phyloP scores from a whole-genome alignment of 2,329 filamentous ascomycete genomes.

The Fusarium domesticum region DNA sequence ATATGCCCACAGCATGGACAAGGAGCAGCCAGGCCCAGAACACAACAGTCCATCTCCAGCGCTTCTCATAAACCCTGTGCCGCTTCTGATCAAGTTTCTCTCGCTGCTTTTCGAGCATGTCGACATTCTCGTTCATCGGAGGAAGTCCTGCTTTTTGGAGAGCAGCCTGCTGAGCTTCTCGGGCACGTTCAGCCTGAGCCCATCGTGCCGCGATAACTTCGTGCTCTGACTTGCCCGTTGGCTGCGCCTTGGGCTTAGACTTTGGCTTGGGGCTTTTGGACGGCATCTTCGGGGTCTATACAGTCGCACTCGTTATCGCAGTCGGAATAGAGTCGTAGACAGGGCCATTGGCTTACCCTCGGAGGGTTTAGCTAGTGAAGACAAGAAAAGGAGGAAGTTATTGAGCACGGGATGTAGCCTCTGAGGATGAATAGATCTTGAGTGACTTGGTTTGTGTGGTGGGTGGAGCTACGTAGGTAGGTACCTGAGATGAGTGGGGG shows the following conservation, averaged over 20 bases:
- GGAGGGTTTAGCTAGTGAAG: slow-evolving; percentile 10
- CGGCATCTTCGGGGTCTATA: slow-evolving; percentile 25
- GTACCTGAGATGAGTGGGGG: slow-evolving; percentile 13
- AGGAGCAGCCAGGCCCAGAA: slow-evolving; percentile 70
- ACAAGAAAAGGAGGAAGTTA: slow-evolving; percentile 1
- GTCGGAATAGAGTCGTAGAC: slow-evolving; percentile 9
- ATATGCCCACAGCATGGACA: slow-evolving; percentile 77
- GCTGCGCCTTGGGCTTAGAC: slow-evolving; percentile 23
- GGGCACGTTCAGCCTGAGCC: slow-evolving; percentile 50
- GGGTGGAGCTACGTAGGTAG: slow-evolving; percentile 26
- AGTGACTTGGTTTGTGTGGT: slow-evolving; percentile 21
- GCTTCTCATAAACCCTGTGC: slow-evolving; percentile 49
- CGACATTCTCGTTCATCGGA: slow-evolving; percentile 34
- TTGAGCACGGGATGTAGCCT: slow-evolving; percentile 15
- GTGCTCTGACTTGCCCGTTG: slow-evolving; percentile 42
- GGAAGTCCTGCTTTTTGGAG: slow-evolving; percentile 30
- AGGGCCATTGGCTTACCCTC: slow-evolving; percentile 29
- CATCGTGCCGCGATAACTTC: slow-evolving; percentile 53
- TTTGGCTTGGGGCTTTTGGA: slow-evolving; percentile 27
- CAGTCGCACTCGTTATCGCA: slow-evolving; percentile 16
- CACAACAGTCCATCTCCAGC: slow-evolving; percentile 57
- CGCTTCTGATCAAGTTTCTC: slow-evolving; percentile 47
- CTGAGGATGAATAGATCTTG: slow-evolving; percentile 17
- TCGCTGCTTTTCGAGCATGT: slow-evolving; percentile 43
- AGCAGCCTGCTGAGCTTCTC: slow-evolving; percentile 42